Conservation (phyloP, 805 yeast species). For the Metschnikowia corniflorae region DNA sequence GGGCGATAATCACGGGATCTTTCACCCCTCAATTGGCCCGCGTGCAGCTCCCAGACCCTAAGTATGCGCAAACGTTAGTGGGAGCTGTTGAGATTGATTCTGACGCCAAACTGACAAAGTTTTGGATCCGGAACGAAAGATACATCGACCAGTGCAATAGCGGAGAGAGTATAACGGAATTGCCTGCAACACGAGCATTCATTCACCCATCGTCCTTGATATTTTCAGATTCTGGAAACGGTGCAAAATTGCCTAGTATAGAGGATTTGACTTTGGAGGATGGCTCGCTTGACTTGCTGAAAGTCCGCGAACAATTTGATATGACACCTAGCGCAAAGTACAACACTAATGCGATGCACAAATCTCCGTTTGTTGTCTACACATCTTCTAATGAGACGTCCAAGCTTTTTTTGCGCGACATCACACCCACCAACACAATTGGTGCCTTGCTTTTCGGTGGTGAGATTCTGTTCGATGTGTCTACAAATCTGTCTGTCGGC, state of each 20-base stretch:
- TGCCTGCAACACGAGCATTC: slow-evolving; percentile 70
- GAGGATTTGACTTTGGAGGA: slow-evolving; percentile 36
- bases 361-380: slow-evolving; percentile 61
- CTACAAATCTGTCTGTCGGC: slow-evolving; percentile 36
- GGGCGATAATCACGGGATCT: slow-evolving; percentile 74
- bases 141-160: slow-evolving; percentile 24
- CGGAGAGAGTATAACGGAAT: slow-evolving; percentile 11
- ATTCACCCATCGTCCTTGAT: slow-evolving; percentile 83
- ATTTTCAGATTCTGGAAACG: slow-evolving; percentile 44
- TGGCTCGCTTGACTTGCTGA: slow-evolving; percentile 35
- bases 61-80: slow-evolving; percentile 59
- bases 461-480: slow-evolving; percentile 55
- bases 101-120: slow-evolving; percentile 67
- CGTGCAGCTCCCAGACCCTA: slow-evolving; percentile 79
- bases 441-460: slow-evolving; percentile 84
- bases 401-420: slow-evolving; percentile 65
- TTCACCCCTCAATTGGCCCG: slow-evolving; percentile 80
- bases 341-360: slow-evolving; percentile 31
- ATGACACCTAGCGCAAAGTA: slow-evolving; percentile 35
- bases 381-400: slow-evolving; percentile 57
- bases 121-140: slow-evolving; percentile 67
- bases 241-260: slow-evolving; percentile 13
- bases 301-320: slow-evolving; percentile 33
- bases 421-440: slow-evolving; percentile 75
- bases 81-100: slow-evolving; percentile 89